phyloP scores from a whole-genome alignment of 306 rosid species.

The Echinosophora koreensis region DNA sequence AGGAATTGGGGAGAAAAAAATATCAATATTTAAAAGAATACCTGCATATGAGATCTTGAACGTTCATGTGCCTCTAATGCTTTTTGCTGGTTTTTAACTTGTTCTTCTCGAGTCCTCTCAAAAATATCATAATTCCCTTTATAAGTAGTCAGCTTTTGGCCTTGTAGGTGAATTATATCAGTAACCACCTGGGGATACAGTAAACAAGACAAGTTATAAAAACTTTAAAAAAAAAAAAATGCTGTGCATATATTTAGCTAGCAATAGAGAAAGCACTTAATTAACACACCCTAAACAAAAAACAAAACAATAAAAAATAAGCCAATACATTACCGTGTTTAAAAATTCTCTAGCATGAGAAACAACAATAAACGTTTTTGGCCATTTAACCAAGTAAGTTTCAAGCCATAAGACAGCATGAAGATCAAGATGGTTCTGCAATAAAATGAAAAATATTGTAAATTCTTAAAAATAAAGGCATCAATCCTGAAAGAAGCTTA shows the following conservation, averaged over 20 bases:
- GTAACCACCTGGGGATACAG: constrained; percentile 81
- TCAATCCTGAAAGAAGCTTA: constrained; percentile 20
- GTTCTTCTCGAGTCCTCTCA: constrained; percentile 93
- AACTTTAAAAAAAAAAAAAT: constrained; percentile 20
- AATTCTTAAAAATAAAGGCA: constrained; percentile 35
- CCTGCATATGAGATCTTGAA: constrained; percentile 96
- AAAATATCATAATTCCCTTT: constrained; percentile 91
- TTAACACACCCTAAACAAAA: constrained; percentile 19
- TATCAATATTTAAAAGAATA: constrained; percentile 35
- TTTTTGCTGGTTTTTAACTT: constrained; percentile 86
- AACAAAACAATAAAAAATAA: constrained; percentile 29
- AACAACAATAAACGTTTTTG: constrained; percentile 93
- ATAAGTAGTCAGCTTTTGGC: constrained; percentile 74
- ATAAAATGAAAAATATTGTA: constrained; percentile 31
- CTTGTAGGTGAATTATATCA: constrained; percentile 89
- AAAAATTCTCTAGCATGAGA: constrained; percentile 99
- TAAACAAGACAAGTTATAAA: constrained; percentile 31
- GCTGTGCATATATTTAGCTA: neutral
- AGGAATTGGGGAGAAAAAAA: constrained; percentile 4
- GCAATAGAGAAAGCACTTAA: constrained; percentile 18
- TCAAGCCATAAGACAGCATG: constrained; percentile 99
- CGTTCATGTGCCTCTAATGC: constrained; percentile 95
- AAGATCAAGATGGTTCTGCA: constrained; percentile 99
- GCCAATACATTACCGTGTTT: constrained; percentile 75
- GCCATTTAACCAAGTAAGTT: constrained; percentile 91